Percentiles rank a stretch among this genome's conserved stretches.
phyloP scores from a whole-genome alignment of 495 filamentous ascomycete genomes.

The Letharia columbiana region DNA sequence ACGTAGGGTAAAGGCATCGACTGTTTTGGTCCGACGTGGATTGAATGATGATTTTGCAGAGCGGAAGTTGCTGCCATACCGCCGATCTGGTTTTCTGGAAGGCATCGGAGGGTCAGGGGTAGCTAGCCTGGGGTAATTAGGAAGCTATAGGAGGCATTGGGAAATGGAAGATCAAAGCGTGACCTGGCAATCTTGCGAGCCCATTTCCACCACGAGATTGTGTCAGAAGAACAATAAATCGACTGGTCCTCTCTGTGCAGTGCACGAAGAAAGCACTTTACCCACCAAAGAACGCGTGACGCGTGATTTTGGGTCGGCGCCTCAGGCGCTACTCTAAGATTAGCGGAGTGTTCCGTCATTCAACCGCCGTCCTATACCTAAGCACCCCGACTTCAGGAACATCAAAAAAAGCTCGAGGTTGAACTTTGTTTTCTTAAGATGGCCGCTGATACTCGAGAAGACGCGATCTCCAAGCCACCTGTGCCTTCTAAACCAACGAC shows the following conservation, averaged over 20 bases:
- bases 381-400: no score
- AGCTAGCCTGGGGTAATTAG: neutral
- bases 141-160: neutral
- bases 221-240: neutral
- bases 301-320: neutral
- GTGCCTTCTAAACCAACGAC: neutral
- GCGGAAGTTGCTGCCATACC: slow-evolving; percentile 46
- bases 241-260: neutral
- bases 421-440: slow-evolving; percentile 28
- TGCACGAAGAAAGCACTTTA: neutral
- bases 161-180: neutral
- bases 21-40: slow-evolving; percentile 56
- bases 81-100: slow-evolving; percentile 46
- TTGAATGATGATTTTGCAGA: slow-evolving; percentile 43
- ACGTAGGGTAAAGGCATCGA: slow-evolving; percentile 65
- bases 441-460: slow-evolving; percentile 48
- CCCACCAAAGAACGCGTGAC: neutral
- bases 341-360: no score
- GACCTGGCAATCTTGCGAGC: neutral
- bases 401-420: neutral
- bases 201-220: neutral
- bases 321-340: neutral
- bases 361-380: no score
- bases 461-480: neutral
- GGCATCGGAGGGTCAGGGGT: slow-evolving; percentile 40